phyloP scores from a whole-genome alignment of 495 filamentous ascomycete species.

The Paragyromitra xinjiangensis region DNA sequence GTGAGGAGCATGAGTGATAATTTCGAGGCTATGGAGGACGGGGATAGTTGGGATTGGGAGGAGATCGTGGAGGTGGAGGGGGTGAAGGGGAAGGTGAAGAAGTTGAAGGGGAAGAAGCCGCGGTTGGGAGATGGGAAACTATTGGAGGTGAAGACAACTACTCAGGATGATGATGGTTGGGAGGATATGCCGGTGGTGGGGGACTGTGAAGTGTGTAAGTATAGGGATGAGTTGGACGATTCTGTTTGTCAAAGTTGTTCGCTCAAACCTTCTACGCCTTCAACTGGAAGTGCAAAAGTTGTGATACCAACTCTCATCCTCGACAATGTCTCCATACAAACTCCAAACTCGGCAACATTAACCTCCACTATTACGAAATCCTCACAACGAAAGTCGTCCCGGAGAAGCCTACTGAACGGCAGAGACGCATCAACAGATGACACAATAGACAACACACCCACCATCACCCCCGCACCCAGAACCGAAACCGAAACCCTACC shows the following conservation, averaged over 20 bases:
- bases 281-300: not conserved
- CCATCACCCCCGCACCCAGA: not conserved
- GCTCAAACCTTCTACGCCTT: not conserved
- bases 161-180: not conserved
- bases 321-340: not conserved
- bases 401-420: not conserved
- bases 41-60: constrained; percentile 15
- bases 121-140: not conserved
- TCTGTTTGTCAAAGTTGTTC: constrained; percentile 29
- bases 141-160: not conserved
- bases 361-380: not conserved
- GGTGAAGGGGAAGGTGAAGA: not conserved
- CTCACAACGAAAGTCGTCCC: not conserved
- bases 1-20: constrained; percentile 37
- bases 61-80: constrained; percentile 7
- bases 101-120: not conserved
- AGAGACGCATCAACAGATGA: not conserved
- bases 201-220: constrained; percentile 24
- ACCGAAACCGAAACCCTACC: not conserved
- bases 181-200: not conserved
- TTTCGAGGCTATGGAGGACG: not conserved
- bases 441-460: not conserved
- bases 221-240: constrained; percentile 48
- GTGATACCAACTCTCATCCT: not conserved
- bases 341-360: not conserved